These are phyloP conservation scores for Ambrosiella beaveri DNA, from an alignment of 2,329 filamentous ascomycete species.

Conservation along the genomic window DNA sequence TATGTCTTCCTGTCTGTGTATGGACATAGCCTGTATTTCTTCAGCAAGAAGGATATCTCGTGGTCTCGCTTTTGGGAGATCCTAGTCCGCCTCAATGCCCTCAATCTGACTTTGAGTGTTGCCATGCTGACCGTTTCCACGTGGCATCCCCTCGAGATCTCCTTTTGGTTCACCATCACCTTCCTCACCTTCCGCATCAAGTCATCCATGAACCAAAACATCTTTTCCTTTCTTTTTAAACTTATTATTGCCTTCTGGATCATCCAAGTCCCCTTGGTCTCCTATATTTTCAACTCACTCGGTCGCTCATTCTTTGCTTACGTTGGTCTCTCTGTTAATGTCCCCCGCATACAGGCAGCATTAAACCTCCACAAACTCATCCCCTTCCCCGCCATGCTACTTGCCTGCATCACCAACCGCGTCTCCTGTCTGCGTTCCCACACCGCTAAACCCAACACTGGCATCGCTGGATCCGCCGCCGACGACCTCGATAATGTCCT, in stretches of 20 bases:
- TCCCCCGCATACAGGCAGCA: not conserved
- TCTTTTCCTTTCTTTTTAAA: conserved; percentile 8
- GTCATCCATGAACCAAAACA: conserved; percentile 6
- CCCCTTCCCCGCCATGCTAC: conserved; percentile 4
- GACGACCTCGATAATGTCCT: conserved; percentile 9
- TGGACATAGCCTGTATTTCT: conserved; percentile 42
- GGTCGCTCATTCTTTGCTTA: not conserved
- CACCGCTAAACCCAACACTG: conserved; percentile 2
- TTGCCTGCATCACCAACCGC: not conserved
- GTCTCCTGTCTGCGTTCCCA: conserved; percentile 1
- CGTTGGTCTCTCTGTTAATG: not conserved
- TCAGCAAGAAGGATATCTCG: conserved; percentile 39
- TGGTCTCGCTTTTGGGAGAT: conserved; percentile 32
- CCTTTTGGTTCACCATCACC: conserved; percentile 6
- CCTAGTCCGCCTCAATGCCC: conserved; percentile 38
- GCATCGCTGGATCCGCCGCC: not conserved
- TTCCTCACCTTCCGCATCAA: conserved; percentile 3
- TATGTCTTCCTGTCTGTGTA: conserved; percentile 48
- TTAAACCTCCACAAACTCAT: conserved; percentile 2
- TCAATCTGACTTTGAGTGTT: conserved; percentile 20
- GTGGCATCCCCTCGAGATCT: conserved; percentile 1
- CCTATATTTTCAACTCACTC: conserved; percentile 5
- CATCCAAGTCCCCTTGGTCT: conserved; percentile 4
- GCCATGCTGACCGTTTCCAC: not conserved
- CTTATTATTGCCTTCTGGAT: conserved; percentile 8